Conservation (phyloP, 2,329 filamentous ascomycete species). For the Gremmenia infestans region DNA sequence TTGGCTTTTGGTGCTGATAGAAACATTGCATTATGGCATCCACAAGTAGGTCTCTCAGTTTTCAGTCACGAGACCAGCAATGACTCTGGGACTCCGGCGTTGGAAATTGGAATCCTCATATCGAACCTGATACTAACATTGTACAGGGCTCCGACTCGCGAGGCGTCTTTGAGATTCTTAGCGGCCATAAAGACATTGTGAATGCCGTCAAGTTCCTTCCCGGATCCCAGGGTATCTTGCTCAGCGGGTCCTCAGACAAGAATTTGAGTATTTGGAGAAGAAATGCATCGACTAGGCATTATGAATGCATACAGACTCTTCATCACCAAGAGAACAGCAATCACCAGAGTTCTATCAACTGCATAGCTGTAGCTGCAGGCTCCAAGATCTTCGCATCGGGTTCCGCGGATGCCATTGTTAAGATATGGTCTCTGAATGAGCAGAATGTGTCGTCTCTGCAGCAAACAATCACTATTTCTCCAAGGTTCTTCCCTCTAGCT, state of each 20-base stretch:
- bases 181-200: constrained; percentile 73
- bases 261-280: constrained; percentile 69
- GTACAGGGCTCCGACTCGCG: constrained; percentile 19
- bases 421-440: constrained; percentile 60
- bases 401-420: constrained; percentile 69
- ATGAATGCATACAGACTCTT: constrained; percentile 46
- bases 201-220: constrained; percentile 78
- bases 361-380: constrained; percentile 42
- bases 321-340: constrained; percentile 37
- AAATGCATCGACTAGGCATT: constrained; percentile 27
- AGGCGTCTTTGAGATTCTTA: constrained; percentile 64
- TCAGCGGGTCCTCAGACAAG: constrained; percentile 80
- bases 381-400: constrained; percentile 64
- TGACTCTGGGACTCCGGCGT: background rate
- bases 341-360: constrained; percentile 74
- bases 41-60: constrained; percentile 54
- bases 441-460: constrained; percentile 47
- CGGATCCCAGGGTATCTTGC: constrained; percentile 51
- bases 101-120: background rate
- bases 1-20: constrained; percentile 86
- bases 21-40: constrained; percentile 85
- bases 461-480: constrained; percentile 67
- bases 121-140: background rate
- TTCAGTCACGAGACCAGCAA: background rate
- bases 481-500: constrained; percentile 77